These are phyloP conservation scores for Neltuma alba DNA, from an alignment of 306 rosid species.

Conservation along the genomic window DNA sequence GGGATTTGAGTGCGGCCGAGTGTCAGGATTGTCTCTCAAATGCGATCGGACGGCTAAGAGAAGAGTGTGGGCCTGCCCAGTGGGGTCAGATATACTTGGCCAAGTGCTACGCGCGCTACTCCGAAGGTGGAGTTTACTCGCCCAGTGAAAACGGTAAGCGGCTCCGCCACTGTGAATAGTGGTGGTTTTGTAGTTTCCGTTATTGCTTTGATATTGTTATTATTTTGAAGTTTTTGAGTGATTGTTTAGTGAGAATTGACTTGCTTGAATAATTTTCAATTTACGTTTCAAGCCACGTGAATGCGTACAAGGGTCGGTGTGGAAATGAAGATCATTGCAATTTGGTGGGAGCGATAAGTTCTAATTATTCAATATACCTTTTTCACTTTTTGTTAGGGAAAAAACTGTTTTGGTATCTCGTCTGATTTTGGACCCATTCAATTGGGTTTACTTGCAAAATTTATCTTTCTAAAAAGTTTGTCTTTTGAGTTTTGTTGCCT, in stretches of 20 bases:
- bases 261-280: conserved; percentile 21
- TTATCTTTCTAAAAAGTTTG: neutral
- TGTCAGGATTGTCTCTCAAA: conserved; percentile 83
- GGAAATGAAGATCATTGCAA: neutral
- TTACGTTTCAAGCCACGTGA: conserved; percentile 26
- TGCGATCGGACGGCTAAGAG: conserved; percentile 74
- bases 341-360: neutral
- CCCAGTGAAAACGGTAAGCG: conserved; percentile 47
- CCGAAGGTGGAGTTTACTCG: conserved; percentile 55
- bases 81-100: conserved; percentile 79
- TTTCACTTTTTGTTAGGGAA: neutral
- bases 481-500: conserved; percentile 18
- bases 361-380: conserved; percentile 4
- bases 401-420: no score
- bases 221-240: no score
- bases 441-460: neutral
- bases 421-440: no score
- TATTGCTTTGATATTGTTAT: neutral
- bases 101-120: conserved; percentile 84
- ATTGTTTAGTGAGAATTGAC: conserved; percentile 21
- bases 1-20: conserved; percentile 73
- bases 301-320: conserved; percentile 6
- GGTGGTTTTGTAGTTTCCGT: no score
- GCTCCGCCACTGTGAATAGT: conserved; percentile 36
- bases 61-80: conserved; percentile 59